Conservation (phyloP, 345 rosid genomes). For the Turritis glabra region DNA sequence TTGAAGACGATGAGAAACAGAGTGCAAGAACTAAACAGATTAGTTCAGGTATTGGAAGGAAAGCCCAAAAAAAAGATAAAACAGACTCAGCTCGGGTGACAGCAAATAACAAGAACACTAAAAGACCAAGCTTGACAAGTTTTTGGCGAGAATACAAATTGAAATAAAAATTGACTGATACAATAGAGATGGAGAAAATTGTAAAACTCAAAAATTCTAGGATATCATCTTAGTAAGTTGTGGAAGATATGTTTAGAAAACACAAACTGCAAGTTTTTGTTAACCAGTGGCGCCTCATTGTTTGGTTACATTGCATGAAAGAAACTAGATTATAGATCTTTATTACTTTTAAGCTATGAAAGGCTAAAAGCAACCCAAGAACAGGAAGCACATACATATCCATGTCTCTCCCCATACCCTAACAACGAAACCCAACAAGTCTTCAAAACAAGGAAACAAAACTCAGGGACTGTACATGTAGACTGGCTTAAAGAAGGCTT, state of each 20-base stretch:
- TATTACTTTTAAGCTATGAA: constrained; percentile 12
- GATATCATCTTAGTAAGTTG: too few relatives aligned
- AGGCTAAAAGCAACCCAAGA: constrained; percentile 33
- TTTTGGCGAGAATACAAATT: constrained; percentile 11
- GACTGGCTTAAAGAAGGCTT: neutral
- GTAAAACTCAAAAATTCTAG: neutral
- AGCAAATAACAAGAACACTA: neutral
- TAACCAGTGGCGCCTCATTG: neutral
- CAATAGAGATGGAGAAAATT: neutral
- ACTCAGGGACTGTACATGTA: constrained; percentile 37
- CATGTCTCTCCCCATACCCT: constrained; percentile 29
- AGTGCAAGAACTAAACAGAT: constrained; percentile 4
- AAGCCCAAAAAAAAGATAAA: neutral
- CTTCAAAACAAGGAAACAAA: constrained; percentile 30
- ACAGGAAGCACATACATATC: constrained; percentile 39
- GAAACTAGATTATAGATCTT: constrained; percentile 4
- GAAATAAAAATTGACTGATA: constrained; percentile 15
- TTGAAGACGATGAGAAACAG: constrained; percentile 9
- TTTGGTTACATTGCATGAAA: neutral
- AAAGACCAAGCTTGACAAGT: neutral
- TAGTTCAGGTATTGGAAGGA: neutral
- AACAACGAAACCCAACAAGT: constrained; percentile 28
- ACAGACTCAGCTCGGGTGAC: neutral
- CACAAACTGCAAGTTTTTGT: neutral
- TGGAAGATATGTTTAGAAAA: neutral